Evolutionary conservation across 2,329 filamentous ascomycete species (phyloP), one percentile per base, ranked within the genome.

Genomic region (Cladorrhinum sp.): DNA sequence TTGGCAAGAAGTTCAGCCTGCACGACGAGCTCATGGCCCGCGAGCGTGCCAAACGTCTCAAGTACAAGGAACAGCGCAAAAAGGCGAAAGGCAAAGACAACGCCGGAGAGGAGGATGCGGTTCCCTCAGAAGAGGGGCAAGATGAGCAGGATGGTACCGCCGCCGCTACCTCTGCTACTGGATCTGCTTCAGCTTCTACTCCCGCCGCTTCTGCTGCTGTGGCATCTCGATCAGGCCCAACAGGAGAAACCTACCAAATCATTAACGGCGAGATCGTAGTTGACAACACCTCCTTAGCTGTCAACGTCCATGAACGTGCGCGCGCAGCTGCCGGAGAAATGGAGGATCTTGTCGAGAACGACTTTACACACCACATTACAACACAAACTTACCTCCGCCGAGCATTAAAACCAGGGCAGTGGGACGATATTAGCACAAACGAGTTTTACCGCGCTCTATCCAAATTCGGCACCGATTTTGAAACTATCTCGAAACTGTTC

Each of bases 391-490:
- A 87, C 74, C 80, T 84, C 71, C 80, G 79, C 67, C 77, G 87
- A 69, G 87, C 90, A 70, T 76, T 85, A 70, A 84, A 86, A 59
- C 79, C 83, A 24, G 85, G 88, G 65, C 79, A 83, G 29, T 96
- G 91, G 91, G 85, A 81, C 54, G 80, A 84, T n/a, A 82, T 84
- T 12, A 84, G 87, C 62, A 93, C 89, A 2, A 87, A 90, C 58
- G 79, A 84, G 50, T 95, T 95, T 75, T 95, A 92, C 77, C 82
- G 87, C 25, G 87, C 85, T 1, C 79, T 96, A 1, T 77, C 80
- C 60, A 89, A 88, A 81, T 93, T 92, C 69, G 91, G 91, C 59
- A 93, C 90, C 1, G 90, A 93, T 71, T 96, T 95, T 70, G 83
- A 88, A 71, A 90, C 91, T 75, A 92, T 96, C 67, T 82, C 84